Evolutionary conservation across 2,329 filamentous ascomycete species (phyloP), one percentile per base, ranked within the genome.

Genomic region (Aureobasidium sp.): DNA sequence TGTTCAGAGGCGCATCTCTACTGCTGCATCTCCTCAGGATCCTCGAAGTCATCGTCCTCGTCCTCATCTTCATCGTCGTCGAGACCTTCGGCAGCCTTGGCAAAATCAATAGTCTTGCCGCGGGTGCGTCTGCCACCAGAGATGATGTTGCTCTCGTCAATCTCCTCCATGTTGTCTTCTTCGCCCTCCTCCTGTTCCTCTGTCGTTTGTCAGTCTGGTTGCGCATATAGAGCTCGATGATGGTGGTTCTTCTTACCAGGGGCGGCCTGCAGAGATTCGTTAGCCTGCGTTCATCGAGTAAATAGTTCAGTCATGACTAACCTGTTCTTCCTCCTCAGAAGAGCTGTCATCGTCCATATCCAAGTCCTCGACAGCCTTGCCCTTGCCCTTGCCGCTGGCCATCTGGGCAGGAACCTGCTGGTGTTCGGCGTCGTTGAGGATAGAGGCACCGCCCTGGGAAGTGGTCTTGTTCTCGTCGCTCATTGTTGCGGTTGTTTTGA

Each of bases 81-180:
- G 69, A 89, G 84, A 76, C 96, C 86, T 76, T 89, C 82, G 29
- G 90, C 91, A 24, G 92, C 92, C 80, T 96, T 92, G 71, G 89
- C 88, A 78, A 90, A 97, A 82, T 97, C 90, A 74, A 97, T 97
- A 72, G 87, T 83, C 76, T 90, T 90, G 73, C 92, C 92, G 72
- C 93, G 93, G 66, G 93, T 97, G 76, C 94, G 93, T 70, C 87
- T 85, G 66, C 87, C 87, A 67, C 82, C 83, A 63, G 79, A 75
- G 72, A 97, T 86, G 75, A 97, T 96, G 83, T 97, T 97, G 74
- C 84, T 84, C 63, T 84, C 80, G 73, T 96, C 90, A 74, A 99
- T 97, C 78, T 93, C 92, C 74, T 95, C 90, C 82, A 96, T 84
- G 76, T 89, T 88, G 71, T 90, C 79, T 64, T 89, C 87, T 61